Percentiles rank a stretch among this genome's conserved stretches.
These are phyloP conservation scores for Umbilicus rupestris DNA, from an alignment of 164 flowering plant genomes.

Conservation along the genomic window DNA sequence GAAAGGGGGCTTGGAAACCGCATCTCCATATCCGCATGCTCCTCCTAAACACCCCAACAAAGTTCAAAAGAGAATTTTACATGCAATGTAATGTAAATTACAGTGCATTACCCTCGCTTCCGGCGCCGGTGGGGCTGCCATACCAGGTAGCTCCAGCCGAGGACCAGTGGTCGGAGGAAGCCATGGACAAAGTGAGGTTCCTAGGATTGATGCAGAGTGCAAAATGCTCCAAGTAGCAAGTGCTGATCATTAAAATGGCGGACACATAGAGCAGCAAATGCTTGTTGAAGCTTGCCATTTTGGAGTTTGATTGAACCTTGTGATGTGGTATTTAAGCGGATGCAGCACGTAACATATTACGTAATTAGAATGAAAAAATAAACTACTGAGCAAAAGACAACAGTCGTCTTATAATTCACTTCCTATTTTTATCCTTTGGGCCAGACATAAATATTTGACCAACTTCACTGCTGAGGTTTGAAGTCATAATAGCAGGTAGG, in stretches of 20 bases:
- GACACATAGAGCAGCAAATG: too few relatives aligned
- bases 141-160: conserved; percentile 54
- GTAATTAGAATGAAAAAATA: too few relatives aligned
- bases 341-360: too few relatives aligned
- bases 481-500: too few relatives aligned
- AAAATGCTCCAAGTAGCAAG: conserved; percentile 12
- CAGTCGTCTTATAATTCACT: too few relatives aligned
- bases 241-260: not conserved
- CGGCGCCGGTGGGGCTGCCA: conserved; percentile 41
- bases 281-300: not conserved
- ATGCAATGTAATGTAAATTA: not conserved
- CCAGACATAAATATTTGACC: too few relatives aligned
- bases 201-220: conserved; percentile 16
- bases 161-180: conserved; percentile 26
- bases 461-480: too few relatives aligned
- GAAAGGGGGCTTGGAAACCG: conserved; percentile 22
- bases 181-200: conserved; percentile 14
- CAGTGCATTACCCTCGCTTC: conserved; percentile 31
- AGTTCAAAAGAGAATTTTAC: not conserved
- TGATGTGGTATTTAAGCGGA: too few relatives aligned
- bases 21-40: conserved; percentile 23
- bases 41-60: conserved; percentile 16
- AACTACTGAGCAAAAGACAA: too few relatives aligned
- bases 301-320: too few relatives aligned
- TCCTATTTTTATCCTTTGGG: too few relatives aligned